Conservation (phyloP, 108 stramenopile genomes). For the Discostella stelligeroides region DNA sequence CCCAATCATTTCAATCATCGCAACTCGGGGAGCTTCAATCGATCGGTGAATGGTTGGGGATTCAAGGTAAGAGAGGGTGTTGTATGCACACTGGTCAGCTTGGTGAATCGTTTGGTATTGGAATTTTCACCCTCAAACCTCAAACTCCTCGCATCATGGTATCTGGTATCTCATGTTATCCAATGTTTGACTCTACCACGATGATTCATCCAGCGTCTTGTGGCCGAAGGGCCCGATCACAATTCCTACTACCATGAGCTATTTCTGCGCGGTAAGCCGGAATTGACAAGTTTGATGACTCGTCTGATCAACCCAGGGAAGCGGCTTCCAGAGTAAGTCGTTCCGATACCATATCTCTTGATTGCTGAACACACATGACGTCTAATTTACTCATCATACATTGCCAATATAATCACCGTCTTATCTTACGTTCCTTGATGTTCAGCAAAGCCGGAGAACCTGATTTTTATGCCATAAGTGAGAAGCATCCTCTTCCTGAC, state of each 20-base stretch:
- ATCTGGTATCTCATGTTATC: too few species aligned
- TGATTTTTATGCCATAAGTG: conserved; percentile 8
- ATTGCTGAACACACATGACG: neutral
- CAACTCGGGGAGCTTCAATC: conserved; percentile 9
- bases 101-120: too few species aligned
- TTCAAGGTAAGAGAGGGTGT: neutral
- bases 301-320: conserved; percentile 12
- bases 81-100: too few species aligned
- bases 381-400: neutral
- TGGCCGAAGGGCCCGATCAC: conserved; percentile 1
- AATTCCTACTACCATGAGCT: conserved; percentile 9
- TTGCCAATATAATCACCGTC: neutral
- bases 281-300: conserved; percentile 6
- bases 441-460: conserved; percentile 8
- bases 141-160: too few species aligned
- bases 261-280: conserved; percentile 1
- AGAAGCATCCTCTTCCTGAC: conserved; percentile 5
- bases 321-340: conserved; percentile 8
- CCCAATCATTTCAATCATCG: conserved; percentile 7
- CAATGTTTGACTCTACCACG: too few species aligned
- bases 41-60: conserved; percentile 16
- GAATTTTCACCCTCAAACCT: too few species aligned
- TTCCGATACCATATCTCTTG: neutral
- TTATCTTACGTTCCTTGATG: neutral
- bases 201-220: conserved; percentile 5